Conservation (phyloP, 306 rosid species). For the Trifolium repens region DNA sequence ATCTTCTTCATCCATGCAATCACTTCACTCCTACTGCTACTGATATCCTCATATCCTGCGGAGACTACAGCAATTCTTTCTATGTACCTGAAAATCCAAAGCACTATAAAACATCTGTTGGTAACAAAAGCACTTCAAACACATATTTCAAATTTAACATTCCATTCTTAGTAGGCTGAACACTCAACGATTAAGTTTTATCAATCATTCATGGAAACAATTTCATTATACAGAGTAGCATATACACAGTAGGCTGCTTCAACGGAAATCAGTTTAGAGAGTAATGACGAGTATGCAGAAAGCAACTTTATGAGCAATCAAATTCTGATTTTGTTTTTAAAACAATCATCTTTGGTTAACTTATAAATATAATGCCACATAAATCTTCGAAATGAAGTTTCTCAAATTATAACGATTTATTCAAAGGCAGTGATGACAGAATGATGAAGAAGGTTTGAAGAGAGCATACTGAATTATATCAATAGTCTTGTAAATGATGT, state of each 20-base stretch:
- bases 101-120: constrained; percentile 20
- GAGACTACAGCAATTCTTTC: constrained; percentile 88
- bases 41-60: constrained; percentile 54
- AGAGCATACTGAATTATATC: constrained; percentile 84
- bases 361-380: background rate
- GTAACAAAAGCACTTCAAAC: constrained; percentile 8
- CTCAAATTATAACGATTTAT: background rate
- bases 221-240: background rate
- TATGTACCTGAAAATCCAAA: constrained; percentile 68
- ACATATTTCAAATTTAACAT: constrained; percentile 12
- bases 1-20: constrained; percentile 90
- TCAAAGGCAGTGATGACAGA: constrained; percentile 26
- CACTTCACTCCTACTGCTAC: constrained; percentile 60
- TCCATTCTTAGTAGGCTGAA: constrained; percentile 7
- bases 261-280: constrained; percentile 11
- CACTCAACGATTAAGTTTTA: constrained; percentile 11
- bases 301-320: constrained; percentile 1
- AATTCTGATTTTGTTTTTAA: background rate
- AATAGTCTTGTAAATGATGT: constrained; percentile 71
- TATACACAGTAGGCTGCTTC: constrained; percentile 27
- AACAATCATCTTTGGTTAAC: background rate
- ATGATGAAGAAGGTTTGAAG: constrained; percentile 30
- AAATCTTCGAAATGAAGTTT: constrained; percentile 1
- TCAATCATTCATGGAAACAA: background rate
- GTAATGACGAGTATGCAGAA: constrained; percentile 20